Conservation (phyloP, 139 green algal species). For the Volvox africanus region DNA sequence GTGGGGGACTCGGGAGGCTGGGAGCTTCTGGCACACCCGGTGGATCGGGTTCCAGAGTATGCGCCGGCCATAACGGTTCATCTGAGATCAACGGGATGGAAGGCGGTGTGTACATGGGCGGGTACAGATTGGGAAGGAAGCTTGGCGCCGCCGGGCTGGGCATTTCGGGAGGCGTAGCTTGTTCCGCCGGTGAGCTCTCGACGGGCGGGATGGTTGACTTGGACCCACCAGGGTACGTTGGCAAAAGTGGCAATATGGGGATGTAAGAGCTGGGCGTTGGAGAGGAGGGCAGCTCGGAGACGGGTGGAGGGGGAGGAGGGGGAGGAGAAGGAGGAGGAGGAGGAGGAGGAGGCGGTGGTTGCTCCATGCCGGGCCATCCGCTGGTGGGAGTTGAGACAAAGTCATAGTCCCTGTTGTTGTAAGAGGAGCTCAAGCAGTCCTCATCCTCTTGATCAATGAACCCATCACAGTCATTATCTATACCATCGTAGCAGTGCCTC, state of each 20-base stretch:
- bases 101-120: no score
- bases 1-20: no score
- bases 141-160: no score
- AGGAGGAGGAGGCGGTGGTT: not conserved
- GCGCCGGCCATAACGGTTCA: not conserved
- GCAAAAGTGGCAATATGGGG: not conserved
- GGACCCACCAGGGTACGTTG: not conserved
- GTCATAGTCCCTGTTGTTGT: not conserved
- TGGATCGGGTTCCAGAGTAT: not conserved
- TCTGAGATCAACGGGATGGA: no score
- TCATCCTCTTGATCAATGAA: constrained; percentile 23
- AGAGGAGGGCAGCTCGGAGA: not conserved
- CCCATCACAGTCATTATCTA: constrained; percentile 45
- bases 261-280: not conserved
- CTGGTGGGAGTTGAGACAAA: no score
- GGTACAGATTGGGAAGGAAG: no score
- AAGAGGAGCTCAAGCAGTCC: not conserved
- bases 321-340: not conserved
- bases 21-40: no score
- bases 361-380: not conserved
- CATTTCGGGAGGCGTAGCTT: no score
- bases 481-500: not conserved
- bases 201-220: not conserved
- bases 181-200: not conserved
- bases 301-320: not conserved